Base-by-base conservation (phyloP, 495 filamentous ascomycete genomes). In the Thermochaetoides thermophila region DNA sequence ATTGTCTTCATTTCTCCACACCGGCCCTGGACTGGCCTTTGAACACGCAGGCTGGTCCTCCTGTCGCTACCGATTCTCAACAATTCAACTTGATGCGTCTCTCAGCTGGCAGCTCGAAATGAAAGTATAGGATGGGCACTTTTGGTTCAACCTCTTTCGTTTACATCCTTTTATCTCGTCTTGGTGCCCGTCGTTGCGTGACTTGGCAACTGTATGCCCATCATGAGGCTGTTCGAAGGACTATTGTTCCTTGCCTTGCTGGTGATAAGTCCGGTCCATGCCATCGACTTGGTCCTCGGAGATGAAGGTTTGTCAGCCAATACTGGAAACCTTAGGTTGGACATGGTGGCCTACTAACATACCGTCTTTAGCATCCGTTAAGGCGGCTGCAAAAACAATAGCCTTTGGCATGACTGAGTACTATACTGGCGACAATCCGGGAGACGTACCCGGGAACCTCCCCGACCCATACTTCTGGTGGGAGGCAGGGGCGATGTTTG, bases 401-500 rank as follows among this genome's bases (percentile, higher is more conserved):
- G 63, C 61, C 10, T 65, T 49, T 30, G 63, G 63, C 6, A 31
- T 67, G 18, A 36, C 59, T 46, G 59, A 55, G 26, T 79, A 73
- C 43, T 84, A 84, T 39, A 79, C 73, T 1, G 79, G 79, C 10
- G 75, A 78, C 50, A 57, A 68, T 20, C 74, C 78, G 0, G 79
- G 79, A 22, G 74, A 81, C 32, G 60, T 63, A 2, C 77, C 79
- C 4, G 79, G 79, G 7, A 82, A 81, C 50, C 51, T 84, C 2
- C 79, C 79, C 2, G 61, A 69, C 41, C 78, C 79, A 0, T 87
- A 85, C 52, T 87, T 76, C 55, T 85, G 62, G 80, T 84, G 79
- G 79, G 76, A 84, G 51, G 72, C 71, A 1, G 82, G 81, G 15
- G 73, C 75, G 11, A 78, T 81, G 69, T 85, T 82, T 49, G 74